Evolutionary conservation across 345 rosid genomes (phyloP).

Genomic region (Raphanus sativus): DNA sequence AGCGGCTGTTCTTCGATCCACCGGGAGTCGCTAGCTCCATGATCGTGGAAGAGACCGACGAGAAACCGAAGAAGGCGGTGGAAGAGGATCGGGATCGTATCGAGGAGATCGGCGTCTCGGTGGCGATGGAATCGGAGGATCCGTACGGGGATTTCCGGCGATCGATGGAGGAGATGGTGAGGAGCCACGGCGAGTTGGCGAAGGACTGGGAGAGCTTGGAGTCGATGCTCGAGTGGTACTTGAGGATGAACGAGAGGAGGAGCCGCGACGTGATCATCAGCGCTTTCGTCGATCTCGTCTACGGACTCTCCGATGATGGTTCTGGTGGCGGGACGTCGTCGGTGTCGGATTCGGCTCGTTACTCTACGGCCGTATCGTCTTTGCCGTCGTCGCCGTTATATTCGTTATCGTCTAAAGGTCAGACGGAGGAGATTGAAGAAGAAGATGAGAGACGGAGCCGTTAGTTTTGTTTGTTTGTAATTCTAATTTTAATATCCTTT

Average conservation of each 20-base stretch:
- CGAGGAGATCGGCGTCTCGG: constrained; percentile 47
- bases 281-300: constrained; percentile 79
- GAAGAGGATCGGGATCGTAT: constrained; percentile 37
- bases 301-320: constrained; percentile 33
- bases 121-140: constrained; percentile 82
- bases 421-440: constrained; percentile 39
- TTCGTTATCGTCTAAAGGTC: constrained; percentile 20
- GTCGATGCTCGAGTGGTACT: constrained; percentile 76
- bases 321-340: constrained; percentile 15
- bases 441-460: constrained; percentile 38
- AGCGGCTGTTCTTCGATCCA: constrained; percentile 81
- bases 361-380: constrained; percentile 40
- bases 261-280: constrained; percentile 72
- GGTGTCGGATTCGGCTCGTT: constrained; percentile 28
- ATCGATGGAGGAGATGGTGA: constrained; percentile 99
- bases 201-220: constrained; percentile 78
- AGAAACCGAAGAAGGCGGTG: not conserved
- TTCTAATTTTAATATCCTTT: constrained; percentile 14
- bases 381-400: constrained; percentile 36
- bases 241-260: constrained; percentile 67
- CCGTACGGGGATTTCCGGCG: constrained; percentile 73
- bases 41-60: constrained; percentile 44
- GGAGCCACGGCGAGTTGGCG: constrained; percentile 47
- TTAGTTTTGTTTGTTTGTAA: not conserved
- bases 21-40: constrained; percentile 60